A percentile compares a stretch with the other conserved stretches of the same genome.
phyloP scores from a whole-genome alignment of 768 basidiomycete genomes.

The Tephrocybe sp. region DNA sequence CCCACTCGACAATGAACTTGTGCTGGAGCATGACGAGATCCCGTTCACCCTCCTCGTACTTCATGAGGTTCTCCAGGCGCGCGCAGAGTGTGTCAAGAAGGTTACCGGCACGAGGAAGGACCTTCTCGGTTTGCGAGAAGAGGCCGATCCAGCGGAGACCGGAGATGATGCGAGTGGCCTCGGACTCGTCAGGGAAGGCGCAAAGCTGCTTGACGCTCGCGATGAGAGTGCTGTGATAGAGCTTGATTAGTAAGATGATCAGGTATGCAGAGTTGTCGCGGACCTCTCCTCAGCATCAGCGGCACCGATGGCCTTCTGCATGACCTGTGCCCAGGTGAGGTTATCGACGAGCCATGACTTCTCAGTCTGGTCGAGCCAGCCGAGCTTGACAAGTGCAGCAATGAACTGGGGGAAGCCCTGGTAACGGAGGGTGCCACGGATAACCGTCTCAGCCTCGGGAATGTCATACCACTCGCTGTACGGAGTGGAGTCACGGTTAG shows the following conservation, averaged over 20 bases:
- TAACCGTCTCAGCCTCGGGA: slow-evolving; percentile 88
- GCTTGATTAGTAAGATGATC: not conserved
- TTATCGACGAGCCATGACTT: slow-evolving; percentile 79
- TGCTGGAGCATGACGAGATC: slow-evolving; percentile 99
- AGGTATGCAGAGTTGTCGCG: slow-evolving; percentile 6
- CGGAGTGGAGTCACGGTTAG: slow-evolving; percentile 90
- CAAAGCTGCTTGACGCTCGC: slow-evolving; percentile 68
- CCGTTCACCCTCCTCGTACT: slow-evolving; percentile 86
- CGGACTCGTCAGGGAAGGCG: slow-evolving; percentile 69
- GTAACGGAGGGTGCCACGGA: slow-evolving; percentile 92
- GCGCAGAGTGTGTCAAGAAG: slow-evolving; percentile 94
- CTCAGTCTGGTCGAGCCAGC: slow-evolving; percentile 75
- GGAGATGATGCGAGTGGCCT: slow-evolving; percentile 77
- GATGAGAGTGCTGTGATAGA: slow-evolving; percentile 60
- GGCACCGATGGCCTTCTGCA: slow-evolving; percentile 71
- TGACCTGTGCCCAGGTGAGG: slow-evolving; percentile 84
- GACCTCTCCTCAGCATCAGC: slow-evolving; percentile 70
- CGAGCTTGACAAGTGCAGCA: slow-evolving; percentile 80
- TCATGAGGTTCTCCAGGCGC: slow-evolving; percentile 87
- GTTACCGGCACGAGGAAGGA: slow-evolving; percentile 64
- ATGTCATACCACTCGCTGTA: slow-evolving; percentile 93
- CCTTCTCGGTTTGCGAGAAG: slow-evolving; percentile 65
- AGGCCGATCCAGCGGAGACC: slow-evolving; percentile 94
- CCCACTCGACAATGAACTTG: slow-evolving; percentile 92
- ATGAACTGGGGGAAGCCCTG: slow-evolving; percentile 98